phyloP scores from a whole-genome alignment of 208 protist genomes.

The Leishmania braziliensis region DNA sequence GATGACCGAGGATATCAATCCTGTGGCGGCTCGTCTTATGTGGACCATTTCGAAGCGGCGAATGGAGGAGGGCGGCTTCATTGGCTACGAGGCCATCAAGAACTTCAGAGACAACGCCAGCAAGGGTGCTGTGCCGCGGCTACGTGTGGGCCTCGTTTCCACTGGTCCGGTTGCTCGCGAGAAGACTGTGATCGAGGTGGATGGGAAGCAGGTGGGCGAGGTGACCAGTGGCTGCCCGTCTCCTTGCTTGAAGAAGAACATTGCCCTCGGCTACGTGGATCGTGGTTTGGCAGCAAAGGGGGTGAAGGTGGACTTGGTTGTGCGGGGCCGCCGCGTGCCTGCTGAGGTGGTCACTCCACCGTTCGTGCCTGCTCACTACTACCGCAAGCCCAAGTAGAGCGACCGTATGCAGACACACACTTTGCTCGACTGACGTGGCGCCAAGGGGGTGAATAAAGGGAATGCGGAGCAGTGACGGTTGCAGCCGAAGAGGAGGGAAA shows the following conservation, averaged over 20 bases:
- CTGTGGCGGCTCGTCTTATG: conserved; percentile 93
- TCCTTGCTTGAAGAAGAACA: conserved; percentile 88
- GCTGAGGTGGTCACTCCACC: conserved; percentile 90
- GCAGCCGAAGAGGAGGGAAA: not conserved
- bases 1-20: conserved; percentile 93
- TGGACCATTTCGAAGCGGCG: conserved; percentile 96
- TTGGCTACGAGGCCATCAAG: conserved; percentile 90
- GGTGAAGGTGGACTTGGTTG: conserved; percentile 83
- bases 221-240: conserved; percentile 92
- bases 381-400: conserved; percentile 37
- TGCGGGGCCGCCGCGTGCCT: conserved; percentile 80
- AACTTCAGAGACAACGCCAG: conserved; percentile 41
- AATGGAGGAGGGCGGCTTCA: conserved; percentile 92
- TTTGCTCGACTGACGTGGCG: not conserved
- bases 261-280: conserved; percentile 94
- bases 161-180: conserved; percentile 91
- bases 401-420: not conserved
- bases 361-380: conserved; percentile 88
- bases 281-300: conserved; percentile 69
- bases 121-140: conserved; percentile 52
- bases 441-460: not conserved
- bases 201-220: conserved; percentile 83
- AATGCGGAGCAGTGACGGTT: not conserved
- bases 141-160: conserved; percentile 92
- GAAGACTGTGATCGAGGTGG: conserved; percentile 60